Base-by-base conservation (phyloP, 139 green algal genomes). In the Zygnema cylindricum region DNA sequence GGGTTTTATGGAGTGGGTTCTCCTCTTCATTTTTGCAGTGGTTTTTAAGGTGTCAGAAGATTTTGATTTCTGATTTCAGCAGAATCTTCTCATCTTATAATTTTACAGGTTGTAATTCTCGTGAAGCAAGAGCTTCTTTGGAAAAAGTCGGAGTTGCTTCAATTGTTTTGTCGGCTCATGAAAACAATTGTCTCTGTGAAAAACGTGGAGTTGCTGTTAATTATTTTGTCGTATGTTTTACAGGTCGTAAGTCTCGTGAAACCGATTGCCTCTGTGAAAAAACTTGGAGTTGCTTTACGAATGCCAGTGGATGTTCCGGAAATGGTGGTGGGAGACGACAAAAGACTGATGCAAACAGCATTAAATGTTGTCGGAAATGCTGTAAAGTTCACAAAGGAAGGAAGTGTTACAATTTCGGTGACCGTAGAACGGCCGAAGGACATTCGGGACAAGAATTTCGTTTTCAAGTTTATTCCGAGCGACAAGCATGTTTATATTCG, bases 351-450 rank as follows among this genome's bases (percentile, higher is more conserved):
- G 88, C 89, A 93, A 69, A 85, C 69, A 39, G 49, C 91, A 42
- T 57, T 92, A 7, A 93, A 93, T 41, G 55, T 93, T 1, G 49
- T 93, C 25, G 92, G 87, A 16, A 93, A 93, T 41, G 88, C 88
- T 0, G 88, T 92, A 41, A 93, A 93, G 88, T 93, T 93, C 38
- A 93, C 89, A 0, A 0, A 89, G 38, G 77, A 92, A 21, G 89
- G 89, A 0, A 82, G 43, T 57, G 69, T 92, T 1, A 84, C 63
- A 43, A 75, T 93, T 22, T 81, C 54, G 0, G 86, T 92, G 7
- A 82, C 40, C 77, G 76, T 92, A 69, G 77, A 92, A 55, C 21
- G 76, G 43, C 86, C 63, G 0, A 79, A 92, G 30, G 76, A 57
- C 36, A 49, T 55, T 76, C 75, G 86, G 1, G 88, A 92, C 39